These are phyloP conservation scores for Paecilomyces sp. DNA, from an alignment of 2,329 filamentous ascomycete species.

Conservation along the genomic window DNA sequence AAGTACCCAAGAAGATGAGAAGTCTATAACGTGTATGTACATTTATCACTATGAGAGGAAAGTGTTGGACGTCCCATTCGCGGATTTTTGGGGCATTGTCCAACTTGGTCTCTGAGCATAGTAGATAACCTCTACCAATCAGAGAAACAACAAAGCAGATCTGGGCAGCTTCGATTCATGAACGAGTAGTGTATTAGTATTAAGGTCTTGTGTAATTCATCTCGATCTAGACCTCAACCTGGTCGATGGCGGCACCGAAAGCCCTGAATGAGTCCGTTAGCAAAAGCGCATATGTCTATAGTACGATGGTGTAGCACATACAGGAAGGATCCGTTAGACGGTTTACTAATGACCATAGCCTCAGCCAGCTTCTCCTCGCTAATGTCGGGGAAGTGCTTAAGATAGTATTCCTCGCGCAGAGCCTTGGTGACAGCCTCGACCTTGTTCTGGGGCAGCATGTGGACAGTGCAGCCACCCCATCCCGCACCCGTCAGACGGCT, in stretches of 20 bases:
- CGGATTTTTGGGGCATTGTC: not conserved
- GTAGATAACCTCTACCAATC: not conserved
- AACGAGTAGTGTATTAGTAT: not conserved
- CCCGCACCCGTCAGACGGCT: conserved; percentile 85
- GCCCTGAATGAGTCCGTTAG: not conserved
- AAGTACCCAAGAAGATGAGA: not conserved
- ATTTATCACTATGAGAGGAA: not conserved
- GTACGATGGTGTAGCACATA: conserved; percentile 15
- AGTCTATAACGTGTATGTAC: not conserved
- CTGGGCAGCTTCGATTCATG: not conserved
- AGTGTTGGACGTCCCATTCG: not conserved
- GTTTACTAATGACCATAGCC: conserved; percentile 83
- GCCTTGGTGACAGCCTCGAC: conserved; percentile 70
- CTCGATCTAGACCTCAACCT: not conserved
- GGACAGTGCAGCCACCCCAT: conserved; percentile 94
- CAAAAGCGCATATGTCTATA: not conserved
- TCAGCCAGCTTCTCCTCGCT: conserved; percentile 66
- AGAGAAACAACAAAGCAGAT: not conserved
- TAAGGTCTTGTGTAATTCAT: not conserved
- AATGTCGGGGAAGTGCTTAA: conserved; percentile 59
- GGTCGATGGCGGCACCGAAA: not conserved
- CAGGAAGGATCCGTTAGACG: conserved; percentile 43
- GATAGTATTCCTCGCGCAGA: conserved; percentile 76
- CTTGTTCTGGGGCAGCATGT: conserved; percentile 78
- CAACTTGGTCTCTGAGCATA: not conserved